phyloP scores from a whole-genome alignment of 345 rosid species.

The Cardamine occulta region DNA sequence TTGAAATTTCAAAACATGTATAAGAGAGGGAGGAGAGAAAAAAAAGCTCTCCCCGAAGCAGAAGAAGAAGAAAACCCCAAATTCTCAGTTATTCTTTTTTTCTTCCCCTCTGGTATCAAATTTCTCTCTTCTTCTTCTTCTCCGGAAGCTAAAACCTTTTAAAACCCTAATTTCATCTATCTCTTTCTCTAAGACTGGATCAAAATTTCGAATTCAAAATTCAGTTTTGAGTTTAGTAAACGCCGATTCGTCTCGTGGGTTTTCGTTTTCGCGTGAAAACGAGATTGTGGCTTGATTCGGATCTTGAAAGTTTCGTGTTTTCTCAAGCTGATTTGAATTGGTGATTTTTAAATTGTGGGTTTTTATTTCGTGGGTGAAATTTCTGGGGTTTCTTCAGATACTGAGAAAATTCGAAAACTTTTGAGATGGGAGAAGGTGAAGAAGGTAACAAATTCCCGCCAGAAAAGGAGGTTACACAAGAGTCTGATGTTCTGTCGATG shows the following conservation, averaged over 20 bases:
- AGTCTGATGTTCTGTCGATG: constrained; percentile 48
- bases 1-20: constrained; percentile 85
- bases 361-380: background rate
- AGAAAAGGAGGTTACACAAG: constrained; percentile 51
- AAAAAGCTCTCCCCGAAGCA: constrained; percentile 33
- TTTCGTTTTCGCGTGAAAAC: constrained; percentile 20
- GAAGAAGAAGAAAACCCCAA: constrained; percentile 45
- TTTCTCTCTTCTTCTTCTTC: constrained; percentile 14
- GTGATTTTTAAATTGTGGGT: constrained; percentile 14
- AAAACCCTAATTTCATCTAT: constrained; percentile 27
- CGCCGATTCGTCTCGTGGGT: constrained; percentile 28
- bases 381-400: constrained; percentile 30
- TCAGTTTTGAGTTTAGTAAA: constrained; percentile 44
- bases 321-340: constrained; percentile 29
- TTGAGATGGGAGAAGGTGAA: constrained; percentile 70
- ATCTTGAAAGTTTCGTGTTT: constrained; percentile 49
- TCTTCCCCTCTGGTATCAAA: background rate
- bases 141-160: constrained; percentile 28
- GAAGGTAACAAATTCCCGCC: constrained; percentile 75
- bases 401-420: constrained; percentile 15
- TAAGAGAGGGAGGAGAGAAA: constrained; percentile 74
- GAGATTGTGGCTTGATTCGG: constrained; percentile 36
- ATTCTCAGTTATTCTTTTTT: constrained; percentile 14
- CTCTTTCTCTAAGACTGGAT: constrained; percentile 15
- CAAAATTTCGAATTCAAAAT: constrained; percentile 21